Evolutionary conservation across 2,329 filamentous ascomycete species (phyloP).

Genomic region (Cladophialophora chaetospira): DNA sequence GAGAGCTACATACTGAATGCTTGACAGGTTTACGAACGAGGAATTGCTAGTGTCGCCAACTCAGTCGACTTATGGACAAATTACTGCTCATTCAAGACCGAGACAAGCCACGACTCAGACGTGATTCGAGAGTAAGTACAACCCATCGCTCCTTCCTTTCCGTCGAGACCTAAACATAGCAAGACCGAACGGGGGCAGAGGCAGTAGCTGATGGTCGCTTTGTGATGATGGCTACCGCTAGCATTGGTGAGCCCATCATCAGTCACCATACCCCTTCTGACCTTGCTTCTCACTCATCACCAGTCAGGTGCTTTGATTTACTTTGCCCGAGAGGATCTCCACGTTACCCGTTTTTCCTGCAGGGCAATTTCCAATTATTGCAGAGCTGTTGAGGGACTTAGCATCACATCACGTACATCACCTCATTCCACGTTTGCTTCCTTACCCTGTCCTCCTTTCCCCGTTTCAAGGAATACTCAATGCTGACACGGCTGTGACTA

Average conservation of each 20-base stretch:
- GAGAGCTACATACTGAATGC: slow-evolving; percentile 17
- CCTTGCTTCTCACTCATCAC: slow-evolving; percentile 55
- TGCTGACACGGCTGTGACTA: slow-evolving; percentile 52
- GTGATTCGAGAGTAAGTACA: slow-evolving; percentile 99
- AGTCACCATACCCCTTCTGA: slow-evolving; percentile 32
- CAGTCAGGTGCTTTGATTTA: slow-evolving; percentile 50
- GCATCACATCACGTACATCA: slow-evolving; percentile 28
- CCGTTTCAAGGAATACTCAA: slow-evolving; percentile 33
- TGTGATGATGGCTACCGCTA: slow-evolving; percentile 41
- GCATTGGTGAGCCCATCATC: slow-evolving; percentile 68
- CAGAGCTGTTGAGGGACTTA: slow-evolving; percentile 25
- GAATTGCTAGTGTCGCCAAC: slow-evolving; percentile 86
- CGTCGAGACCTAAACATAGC: slow-evolving; percentile 51
- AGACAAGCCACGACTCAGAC: slow-evolving; percentile 91
- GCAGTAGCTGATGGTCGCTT: slow-evolving; percentile 36
- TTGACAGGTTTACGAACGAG: slow-evolving; percentile 84
- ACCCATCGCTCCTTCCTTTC: slow-evolving; percentile 63
- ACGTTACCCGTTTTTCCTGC: slow-evolving; percentile 17
- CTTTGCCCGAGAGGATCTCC: slow-evolving; percentile 35
- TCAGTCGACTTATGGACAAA: slow-evolving; percentile 97
- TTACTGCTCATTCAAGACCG: slow-evolving; percentile 97
- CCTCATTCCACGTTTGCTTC: slow-evolving; percentile 51
- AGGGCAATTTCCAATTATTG: slow-evolving; percentile 17
- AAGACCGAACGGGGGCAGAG: slow-evolving; percentile 45
- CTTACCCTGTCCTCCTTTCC: slow-evolving; percentile 38